Evolutionary conservation across 495 filamentous ascomycete genomes (phyloP), one percentile per base, ranked within the genome.

Genomic region (Entonaema liquescens): DNA sequence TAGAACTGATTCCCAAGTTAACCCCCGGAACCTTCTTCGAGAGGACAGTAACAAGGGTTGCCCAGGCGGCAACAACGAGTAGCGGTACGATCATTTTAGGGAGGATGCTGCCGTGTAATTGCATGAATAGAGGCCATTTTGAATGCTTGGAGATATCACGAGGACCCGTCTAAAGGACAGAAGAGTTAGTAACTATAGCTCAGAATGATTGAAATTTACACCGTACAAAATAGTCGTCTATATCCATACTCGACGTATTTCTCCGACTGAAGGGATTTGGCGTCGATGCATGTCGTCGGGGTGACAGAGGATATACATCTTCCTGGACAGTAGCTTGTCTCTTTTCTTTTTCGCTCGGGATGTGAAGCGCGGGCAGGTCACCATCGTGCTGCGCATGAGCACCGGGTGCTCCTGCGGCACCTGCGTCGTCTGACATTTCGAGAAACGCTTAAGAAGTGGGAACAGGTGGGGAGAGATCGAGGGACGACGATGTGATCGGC

Each of bases 71-170:
- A 5, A 95, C 84, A 65, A 88, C 83, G 23, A 89, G 15, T 6
- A 95, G 78, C 0, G 93, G 93, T 2, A 95, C 61, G 33, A 95
- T 89, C 90, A 95, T 89, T 74, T 90, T 89, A 17, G 93, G 93
- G 59, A 91, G 81, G 70, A 95, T 90, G 72, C 90, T 92, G 52
- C 93, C 93, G 77, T 93, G 91, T 79, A 95, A 84, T 64, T 91
- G 90, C 71, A 95, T 71, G 76, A 93, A 92, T 65, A 89, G 85
- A 15, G 93, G 93, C 83, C 91, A 89, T 86, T 92, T 94, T 12
- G 92, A 94, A 74, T 95, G 92, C 58, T 86, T 86, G 29, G 90
- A 83, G 33, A 92, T 84, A 75, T 94, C 89, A 33, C 91, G 84
- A 47, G 93, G 93, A 3, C 88, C 87, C 23, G 81, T 82, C 83